Conservation (phyloP, 345 rosid species). For the Abelmoschus esculentus region DNA sequence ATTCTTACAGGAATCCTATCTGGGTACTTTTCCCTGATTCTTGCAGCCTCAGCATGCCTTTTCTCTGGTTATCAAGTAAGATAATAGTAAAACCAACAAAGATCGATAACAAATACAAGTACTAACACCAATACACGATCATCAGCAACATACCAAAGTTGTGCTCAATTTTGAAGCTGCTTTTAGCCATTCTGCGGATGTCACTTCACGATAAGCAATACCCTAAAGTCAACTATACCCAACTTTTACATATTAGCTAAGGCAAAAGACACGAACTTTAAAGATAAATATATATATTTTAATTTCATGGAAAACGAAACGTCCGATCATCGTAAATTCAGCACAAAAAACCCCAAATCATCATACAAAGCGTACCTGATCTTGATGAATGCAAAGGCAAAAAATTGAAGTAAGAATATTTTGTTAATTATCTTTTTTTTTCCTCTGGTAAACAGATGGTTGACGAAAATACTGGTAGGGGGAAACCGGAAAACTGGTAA, state of each 20-base stretch:
- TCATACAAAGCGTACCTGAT: neutral
- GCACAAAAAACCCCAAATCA: neutral
- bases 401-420: no score
- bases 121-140: neutral
- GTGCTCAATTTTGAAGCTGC: conserved; percentile 56
- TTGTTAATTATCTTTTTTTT: neutral
- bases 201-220: conserved; percentile 5
- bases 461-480: conserved; percentile 14
- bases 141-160: conserved; percentile 40
- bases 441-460: neutral
- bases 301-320: no score
- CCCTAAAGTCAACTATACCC: neutral
- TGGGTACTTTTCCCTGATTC: conserved; percentile 65
- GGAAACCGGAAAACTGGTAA: conserved; percentile 21
- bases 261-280: neutral
- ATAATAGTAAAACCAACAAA: neutral
- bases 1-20: conserved; percentile 57
- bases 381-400: neutral
- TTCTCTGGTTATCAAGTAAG: conserved; percentile 33
- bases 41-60: conserved; percentile 62
- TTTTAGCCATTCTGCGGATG: conserved; percentile 35
- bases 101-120: neutral
- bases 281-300: no score
- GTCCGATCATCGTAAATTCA: neutral
- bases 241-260: neutral